phyloP scores from a whole-genome alignment of 2,329 filamentous ascomycete genomes.

The Diaporthe sp. region DNA sequence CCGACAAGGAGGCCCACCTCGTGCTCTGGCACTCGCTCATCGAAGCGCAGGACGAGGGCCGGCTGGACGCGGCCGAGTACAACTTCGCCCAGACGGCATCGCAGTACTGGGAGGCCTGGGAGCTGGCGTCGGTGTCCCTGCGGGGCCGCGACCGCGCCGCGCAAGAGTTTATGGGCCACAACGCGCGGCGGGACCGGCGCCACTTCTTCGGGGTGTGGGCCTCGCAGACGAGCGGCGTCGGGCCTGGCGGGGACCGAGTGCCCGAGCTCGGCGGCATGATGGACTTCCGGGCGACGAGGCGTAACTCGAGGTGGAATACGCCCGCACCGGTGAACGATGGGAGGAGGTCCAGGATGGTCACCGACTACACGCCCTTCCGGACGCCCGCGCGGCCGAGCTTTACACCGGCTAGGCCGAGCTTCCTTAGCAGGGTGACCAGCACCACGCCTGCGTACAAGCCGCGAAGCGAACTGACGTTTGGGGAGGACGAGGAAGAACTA shows the following conservation, averaged over 20 bases:
- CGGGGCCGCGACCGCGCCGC: slow-evolving; percentile 45
- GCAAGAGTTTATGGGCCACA: slow-evolving; percentile 45
- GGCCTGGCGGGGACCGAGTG: slow-evolving; percentile 43
- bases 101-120: slow-evolving; percentile 46
- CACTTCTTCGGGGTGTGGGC: slow-evolving; percentile 47
- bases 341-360: slow-evolving; percentile 36
- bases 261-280: slow-evolving; percentile 37
- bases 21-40: slow-evolving; percentile 45
- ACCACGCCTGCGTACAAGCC: slow-evolving; percentile 41
- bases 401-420: slow-evolving; percentile 37
- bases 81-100: slow-evolving; percentile 45
- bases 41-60: slow-evolving; percentile 43
- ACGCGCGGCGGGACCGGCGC: slow-evolving; percentile 44
- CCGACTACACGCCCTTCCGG: slow-evolving; percentile 40
- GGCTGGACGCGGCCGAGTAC: slow-evolving; percentile 47
- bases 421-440: slow-evolving; percentile 32
- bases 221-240: slow-evolving; percentile 36
- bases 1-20: slow-evolving; percentile 47
- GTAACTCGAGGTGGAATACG: slow-evolving; percentile 40
- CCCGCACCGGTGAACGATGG: slow-evolving; percentile 35
- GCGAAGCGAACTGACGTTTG: slow-evolving; percentile 40
- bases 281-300: slow-evolving; percentile 41
- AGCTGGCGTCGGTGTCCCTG: slow-evolving; percentile 46
- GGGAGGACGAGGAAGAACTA: slow-evolving; percentile 34
- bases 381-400: slow-evolving; percentile 30